phyloP scores from a whole-genome alignment of 108 stramenopile genomes.

The Hondaea fermentalgiana region DNA sequence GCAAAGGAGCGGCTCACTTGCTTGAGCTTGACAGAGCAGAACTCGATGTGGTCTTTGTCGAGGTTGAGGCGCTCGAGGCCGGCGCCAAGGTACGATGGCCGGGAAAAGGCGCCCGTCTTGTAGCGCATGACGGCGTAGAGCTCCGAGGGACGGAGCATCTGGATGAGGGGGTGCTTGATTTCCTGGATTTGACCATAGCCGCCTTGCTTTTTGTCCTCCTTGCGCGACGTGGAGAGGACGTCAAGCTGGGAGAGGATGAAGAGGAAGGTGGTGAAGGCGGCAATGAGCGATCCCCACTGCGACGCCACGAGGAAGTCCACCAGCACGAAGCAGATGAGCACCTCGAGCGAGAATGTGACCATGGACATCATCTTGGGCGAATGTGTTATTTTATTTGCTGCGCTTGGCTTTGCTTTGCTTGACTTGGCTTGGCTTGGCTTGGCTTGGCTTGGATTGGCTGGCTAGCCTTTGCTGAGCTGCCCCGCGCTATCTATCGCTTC shows the following conservation, averaged over 20 bases:
- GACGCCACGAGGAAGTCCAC: background rate
- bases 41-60: constrained; percentile 60
- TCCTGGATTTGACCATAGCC: constrained; percentile 83
- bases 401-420: too few species aligned
- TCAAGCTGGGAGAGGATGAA: background rate
- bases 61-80: constrained; percentile 53
- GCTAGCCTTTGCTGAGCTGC: too few species aligned
- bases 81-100: constrained; percentile 53
- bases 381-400: too few species aligned
- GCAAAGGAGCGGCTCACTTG: constrained; percentile 93
- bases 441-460: too few species aligned
- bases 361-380: background rate
- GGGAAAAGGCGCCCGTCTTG: constrained; percentile 39
- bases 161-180: constrained; percentile 58
- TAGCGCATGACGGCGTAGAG: constrained; percentile 68
- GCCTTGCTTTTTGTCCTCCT: constrained; percentile 76
- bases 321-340: constrained; percentile 13
- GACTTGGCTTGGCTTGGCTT: too few species aligned
- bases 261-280: background rate
- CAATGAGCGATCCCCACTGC: background rate
- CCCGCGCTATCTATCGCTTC: too few species aligned
- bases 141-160: constrained; percentile 78
- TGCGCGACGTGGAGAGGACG: background rate
- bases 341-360: background rate
- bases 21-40: constrained; percentile 88